Evolutionary conservation across 164 flowering plant genomes (phyloP).

Genomic region (Vitis riparia): DNA sequence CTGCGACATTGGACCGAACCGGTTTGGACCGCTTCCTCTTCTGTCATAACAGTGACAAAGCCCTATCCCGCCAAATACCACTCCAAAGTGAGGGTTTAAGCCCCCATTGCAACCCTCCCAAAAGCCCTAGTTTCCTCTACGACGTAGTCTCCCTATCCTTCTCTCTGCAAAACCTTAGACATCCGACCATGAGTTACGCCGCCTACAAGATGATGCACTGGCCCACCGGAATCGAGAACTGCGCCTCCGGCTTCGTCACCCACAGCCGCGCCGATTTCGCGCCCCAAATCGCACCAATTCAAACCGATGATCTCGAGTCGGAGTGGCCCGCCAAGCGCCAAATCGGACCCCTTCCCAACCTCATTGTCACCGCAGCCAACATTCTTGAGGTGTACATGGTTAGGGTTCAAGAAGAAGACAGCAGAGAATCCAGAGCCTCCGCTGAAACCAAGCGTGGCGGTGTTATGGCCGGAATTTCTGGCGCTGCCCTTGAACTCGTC

Average conservation of each 20-base stretch:
- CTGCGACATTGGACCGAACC: no score
- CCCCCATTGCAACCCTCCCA: no score
- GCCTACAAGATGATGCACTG: constrained; percentile 94
- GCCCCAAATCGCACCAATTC: constrained; percentile 43
- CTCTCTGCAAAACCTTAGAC: background rate
- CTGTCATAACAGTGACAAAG: no score
- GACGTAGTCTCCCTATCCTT: background rate
- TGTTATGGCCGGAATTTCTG: constrained; percentile 73
- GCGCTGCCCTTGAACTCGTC: constrained; percentile 91
- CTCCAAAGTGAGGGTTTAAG: background rate
- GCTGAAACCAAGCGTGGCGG: constrained; percentile 63
- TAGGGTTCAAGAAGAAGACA: constrained; percentile 67
- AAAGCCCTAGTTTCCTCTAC: no score
- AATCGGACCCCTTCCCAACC: constrained; percentile 78
- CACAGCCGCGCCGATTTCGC: constrained; percentile 58
- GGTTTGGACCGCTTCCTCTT: no score
- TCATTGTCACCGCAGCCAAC: constrained; percentile 76
- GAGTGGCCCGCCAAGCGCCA: constrained; percentile 57
- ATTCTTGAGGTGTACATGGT: constrained; percentile 74
- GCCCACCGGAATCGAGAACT: constrained; percentile 91
- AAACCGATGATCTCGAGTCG: constrained; percentile 62
- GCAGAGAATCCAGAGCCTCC: constrained; percentile 25
- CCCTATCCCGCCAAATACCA: background rate
- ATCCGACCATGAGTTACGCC: constrained; percentile 73
- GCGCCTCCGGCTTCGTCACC: constrained; percentile 86